Conservation (phyloP, 768 basidiomycete species). For the Termitomyces sp. region DNA sequence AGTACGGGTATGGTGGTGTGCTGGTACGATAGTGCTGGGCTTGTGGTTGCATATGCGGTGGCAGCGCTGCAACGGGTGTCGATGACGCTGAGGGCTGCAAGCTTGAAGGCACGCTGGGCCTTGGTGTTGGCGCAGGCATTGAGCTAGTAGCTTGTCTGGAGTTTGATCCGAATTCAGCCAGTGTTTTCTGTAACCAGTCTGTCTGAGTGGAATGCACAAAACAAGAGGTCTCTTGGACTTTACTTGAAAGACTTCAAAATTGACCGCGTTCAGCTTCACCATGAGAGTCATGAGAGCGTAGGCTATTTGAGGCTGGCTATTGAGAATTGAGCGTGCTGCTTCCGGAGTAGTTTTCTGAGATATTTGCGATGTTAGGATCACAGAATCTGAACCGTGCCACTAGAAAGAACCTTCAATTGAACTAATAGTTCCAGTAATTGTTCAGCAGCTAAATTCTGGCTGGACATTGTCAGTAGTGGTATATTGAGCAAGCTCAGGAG, state of each 20-base stretch:
- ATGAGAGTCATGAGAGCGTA: constrained; percentile 73
- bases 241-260: constrained; percentile 74
- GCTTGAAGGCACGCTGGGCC: constrained; percentile 16
- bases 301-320: constrained; percentile 68
- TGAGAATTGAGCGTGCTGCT: constrained; percentile 62
- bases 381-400: too few species aligned
- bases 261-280: constrained; percentile 71
- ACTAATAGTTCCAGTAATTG: constrained; percentile 70
- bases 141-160: constrained; percentile 16
- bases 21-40: constrained; percentile 25
- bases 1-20: constrained; percentile 25
- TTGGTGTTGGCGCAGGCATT: constrained; percentile 18
- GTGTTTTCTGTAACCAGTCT: constrained; percentile 42
- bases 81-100: constrained; percentile 24
- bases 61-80: constrained; percentile 37
- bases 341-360: constrained; percentile 68
- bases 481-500: not conserved
- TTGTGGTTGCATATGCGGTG: constrained; percentile 34
- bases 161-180: constrained; percentile 43
- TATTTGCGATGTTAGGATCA: not conserved
- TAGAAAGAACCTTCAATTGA: constrained; percentile 55
- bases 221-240: not conserved
- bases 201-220: not conserved
- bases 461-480: constrained; percentile 35
- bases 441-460: constrained; percentile 49